Percentiles rank a stretch among this genome's conserved stretches.
Conservation (phyloP, 116 monocot species). For the Posidonia oceanica region DNA sequence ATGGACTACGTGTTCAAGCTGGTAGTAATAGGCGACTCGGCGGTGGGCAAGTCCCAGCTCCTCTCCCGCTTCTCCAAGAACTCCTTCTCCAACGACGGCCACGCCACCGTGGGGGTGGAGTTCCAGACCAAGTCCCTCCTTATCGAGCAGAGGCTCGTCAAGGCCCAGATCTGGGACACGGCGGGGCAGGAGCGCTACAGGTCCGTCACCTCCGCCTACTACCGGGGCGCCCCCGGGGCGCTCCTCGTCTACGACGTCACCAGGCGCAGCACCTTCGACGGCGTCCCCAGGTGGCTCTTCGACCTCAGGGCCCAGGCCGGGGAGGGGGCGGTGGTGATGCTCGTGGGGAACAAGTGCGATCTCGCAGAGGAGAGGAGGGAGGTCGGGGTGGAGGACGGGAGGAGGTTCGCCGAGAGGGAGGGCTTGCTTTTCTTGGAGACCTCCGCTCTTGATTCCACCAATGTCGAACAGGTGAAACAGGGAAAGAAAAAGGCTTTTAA, state of each 20-base stretch:
- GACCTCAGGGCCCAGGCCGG: slow-evolving; percentile 28
- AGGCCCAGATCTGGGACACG: slow-evolving; percentile 85
- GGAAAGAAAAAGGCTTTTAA: no score
- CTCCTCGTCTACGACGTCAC: slow-evolving; percentile 62
- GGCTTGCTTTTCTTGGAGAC: slow-evolving; percentile 14
- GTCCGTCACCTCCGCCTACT: slow-evolving; percentile 72
- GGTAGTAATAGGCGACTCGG: slow-evolving; percentile 78
- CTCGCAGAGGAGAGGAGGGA: slow-evolving; percentile 1
- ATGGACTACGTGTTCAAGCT: slow-evolving; percentile 55
- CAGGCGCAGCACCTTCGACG: slow-evolving; percentile 45
- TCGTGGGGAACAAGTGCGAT: slow-evolving; percentile 13
- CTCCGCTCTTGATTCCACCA: slow-evolving; percentile 11
- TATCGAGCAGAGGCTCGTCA: slow-evolving; percentile 55
- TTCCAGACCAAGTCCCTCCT: slow-evolving; percentile 60
- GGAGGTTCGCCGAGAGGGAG: slow-evolving; percentile 9
- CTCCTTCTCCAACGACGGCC: slow-evolving; percentile 46
- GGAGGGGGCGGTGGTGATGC: slow-evolving; percentile 2
- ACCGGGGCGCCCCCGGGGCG: slow-evolving; percentile 66
- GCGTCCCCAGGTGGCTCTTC: slow-evolving; percentile 47
- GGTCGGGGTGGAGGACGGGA: slow-evolving; percentile 1
- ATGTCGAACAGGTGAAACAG: not conserved
- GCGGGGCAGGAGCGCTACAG: slow-evolving; percentile 73
- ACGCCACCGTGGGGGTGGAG: slow-evolving; percentile 71
- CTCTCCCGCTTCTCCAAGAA: slow-evolving; percentile 51
- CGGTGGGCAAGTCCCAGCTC: slow-evolving; percentile 62